phyloP scores from a whole-genome alignment of 257 asterid species.

The Rauvolfia tetraphylla region DNA sequence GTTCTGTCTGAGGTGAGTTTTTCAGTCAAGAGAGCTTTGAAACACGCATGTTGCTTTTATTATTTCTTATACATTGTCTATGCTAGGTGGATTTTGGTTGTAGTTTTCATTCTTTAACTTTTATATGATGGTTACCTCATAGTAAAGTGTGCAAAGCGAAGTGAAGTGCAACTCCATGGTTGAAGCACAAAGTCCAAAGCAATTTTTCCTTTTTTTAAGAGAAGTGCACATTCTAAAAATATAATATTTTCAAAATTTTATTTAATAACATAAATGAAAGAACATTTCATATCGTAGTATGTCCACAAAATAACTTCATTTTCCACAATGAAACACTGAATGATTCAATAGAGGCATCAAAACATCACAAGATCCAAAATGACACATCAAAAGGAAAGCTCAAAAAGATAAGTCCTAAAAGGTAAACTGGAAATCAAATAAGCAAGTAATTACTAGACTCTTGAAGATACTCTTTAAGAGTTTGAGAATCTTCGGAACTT shows the following conservation, averaged over 20 bases:
- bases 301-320: not conserved
- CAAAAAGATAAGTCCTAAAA: not conserved
- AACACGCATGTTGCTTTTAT: not conserved
- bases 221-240: too few relatives aligned
- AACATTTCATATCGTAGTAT: too few relatives aligned
- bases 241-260: too few relatives aligned
- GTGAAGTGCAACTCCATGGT: not conserved
- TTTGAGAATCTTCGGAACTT: not conserved
- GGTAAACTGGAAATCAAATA: not conserved
- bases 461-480: too few relatives aligned
- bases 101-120: not conserved
- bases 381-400: not conserved
- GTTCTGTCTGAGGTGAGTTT: slow-evolving; percentile 61
- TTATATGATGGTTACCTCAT: not conserved
- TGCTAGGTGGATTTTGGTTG: too few relatives aligned
- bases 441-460: too few relatives aligned
- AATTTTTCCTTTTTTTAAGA: too few relatives aligned
- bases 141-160: not conserved
- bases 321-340: not conserved
- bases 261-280: too few relatives aligned
- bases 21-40: not conserved
- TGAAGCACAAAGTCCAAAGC: not conserved
- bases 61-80: not conserved
- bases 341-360: not conserved
- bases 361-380: not conserved